Percentiles rank a stretch among this genome's conserved stretches.
Conservation (phyloP, 139 green algal genomes). For the Asterochloris erici region DNA sequence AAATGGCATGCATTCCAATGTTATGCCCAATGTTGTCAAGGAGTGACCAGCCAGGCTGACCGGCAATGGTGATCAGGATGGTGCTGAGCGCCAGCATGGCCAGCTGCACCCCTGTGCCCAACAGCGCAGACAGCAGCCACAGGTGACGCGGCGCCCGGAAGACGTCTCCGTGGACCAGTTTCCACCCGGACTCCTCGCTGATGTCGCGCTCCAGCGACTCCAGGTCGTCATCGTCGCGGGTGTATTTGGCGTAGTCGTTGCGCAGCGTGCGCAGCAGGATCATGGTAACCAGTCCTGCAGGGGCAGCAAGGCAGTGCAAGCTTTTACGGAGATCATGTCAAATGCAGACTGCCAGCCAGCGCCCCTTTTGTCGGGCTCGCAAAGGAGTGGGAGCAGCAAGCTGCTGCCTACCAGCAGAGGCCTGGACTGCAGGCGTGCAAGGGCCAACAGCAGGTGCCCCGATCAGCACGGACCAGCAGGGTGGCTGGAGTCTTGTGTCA, state of each 20-base stretch:
- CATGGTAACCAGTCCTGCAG: conserved; percentile 78
- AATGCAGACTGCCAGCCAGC: too few species aligned
- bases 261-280: conserved; percentile 95
- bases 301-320: too few species aligned
- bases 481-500: too few species aligned
- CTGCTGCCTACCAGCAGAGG: too few species aligned
- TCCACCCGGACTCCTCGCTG: conserved; percentile 95
- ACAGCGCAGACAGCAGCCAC: conserved; percentile 71
- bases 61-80: conserved; percentile 90
- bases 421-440: too few species aligned
- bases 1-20: neutral
- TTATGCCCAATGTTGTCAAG: too few species aligned
- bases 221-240: conserved; percentile 67
- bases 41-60: conserved; percentile 8
- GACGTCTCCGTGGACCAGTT: conserved; percentile 97
- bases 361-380: too few species aligned
- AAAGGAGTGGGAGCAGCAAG: too few species aligned
- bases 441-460: too few species aligned
- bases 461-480: too few species aligned
- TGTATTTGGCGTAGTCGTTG: conserved; percentile 82
- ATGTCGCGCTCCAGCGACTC: conserved; percentile 86
- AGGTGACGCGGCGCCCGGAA: conserved; percentile 81
- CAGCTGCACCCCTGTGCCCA: conserved; percentile 85
- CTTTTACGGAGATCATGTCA: too few species aligned
- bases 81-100: conserved; percentile 74